Conservation (phyloP, 1,284 basidiomycete species). For the Agaricales sp. region DNA sequence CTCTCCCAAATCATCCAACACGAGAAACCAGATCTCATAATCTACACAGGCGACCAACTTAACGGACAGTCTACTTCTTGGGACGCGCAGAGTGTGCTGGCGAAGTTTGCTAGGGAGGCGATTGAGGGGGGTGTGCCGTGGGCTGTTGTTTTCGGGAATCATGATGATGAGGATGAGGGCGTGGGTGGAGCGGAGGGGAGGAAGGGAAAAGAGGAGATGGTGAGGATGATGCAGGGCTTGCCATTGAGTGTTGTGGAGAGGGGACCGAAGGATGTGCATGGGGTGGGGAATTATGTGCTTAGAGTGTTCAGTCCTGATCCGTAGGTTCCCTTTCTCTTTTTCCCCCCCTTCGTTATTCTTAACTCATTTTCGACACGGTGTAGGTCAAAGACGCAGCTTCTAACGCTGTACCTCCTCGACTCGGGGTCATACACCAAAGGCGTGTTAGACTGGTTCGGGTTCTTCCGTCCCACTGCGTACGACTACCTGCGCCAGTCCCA, state of each 20-base stretch:
- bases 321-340: conserved; percentile 31
- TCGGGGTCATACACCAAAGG: conserved; percentile 70
- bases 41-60: conserved; percentile 80
- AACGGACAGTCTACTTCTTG: conserved; percentile 85
- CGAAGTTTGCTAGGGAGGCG: conserved; percentile 77
- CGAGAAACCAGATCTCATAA: conserved; percentile 85
- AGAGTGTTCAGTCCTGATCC: conserved; percentile 68
- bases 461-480: conserved; percentile 57
- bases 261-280: conserved; percentile 78
- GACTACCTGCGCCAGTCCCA: conserved; percentile 79
- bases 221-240: conserved; percentile 64
- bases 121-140: conserved; percentile 76
- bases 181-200: conserved; percentile 24
- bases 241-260: conserved; percentile 77
- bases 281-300: conserved; percentile 80
- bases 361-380: conserved; percentile 4
- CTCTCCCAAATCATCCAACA: conserved; percentile 63
- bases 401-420: conserved; percentile 91
- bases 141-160: conserved; percentile 89
- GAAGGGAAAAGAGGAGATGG: conserved; percentile 42
- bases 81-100: conserved; percentile 78
- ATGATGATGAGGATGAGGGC: conserved; percentile 64
- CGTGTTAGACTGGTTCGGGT: conserved; percentile 47
- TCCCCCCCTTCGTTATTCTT: conserved; percentile 9
- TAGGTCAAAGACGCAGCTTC: conserved; percentile 77